A percentile compares a stretch with the other conserved stretches of the same genome.
Conservation (phyloP, 768 basidiomycete species). For the Tricholoma hemisulphureum region DNA sequence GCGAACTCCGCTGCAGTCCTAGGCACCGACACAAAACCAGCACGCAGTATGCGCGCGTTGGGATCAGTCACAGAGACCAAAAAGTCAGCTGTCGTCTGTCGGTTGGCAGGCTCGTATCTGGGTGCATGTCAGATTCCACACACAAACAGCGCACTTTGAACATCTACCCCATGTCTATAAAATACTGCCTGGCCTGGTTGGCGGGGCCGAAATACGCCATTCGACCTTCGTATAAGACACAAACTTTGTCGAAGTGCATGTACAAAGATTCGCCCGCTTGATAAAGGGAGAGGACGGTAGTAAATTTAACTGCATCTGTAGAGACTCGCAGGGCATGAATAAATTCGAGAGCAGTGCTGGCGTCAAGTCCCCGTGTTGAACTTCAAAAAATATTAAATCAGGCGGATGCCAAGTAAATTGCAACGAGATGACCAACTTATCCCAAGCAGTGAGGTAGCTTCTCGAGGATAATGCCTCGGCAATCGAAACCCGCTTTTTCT, state of each 20-base stretch:
- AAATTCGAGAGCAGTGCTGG: constrained; percentile 73
- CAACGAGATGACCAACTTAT: constrained; percentile 56
- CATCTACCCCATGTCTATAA: constrained; percentile 60
- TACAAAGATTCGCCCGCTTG: constrained; percentile 76
- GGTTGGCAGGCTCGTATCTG: constrained; percentile 49
- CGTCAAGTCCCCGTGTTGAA: constrained; percentile 62
- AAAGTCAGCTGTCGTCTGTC: constrained; percentile 68
- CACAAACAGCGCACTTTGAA: background rate
- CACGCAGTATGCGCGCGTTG: constrained; percentile 44
- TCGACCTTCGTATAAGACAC: constrained; percentile 71
- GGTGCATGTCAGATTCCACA: background rate
- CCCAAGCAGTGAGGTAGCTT: constrained; percentile 68
- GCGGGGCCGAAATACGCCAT: constrained; percentile 79
- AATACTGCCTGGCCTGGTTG: constrained; percentile 64
- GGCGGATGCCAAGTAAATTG: too few species aligned
- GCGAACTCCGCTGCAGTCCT: constrained; percentile 49
- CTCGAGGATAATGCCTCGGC: constrained; percentile 62
- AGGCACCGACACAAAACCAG: constrained; percentile 34
- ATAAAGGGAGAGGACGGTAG: constrained; percentile 80
- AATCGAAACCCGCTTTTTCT: too few species aligned
- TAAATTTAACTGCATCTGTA: constrained; percentile 53
- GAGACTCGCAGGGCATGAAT: constrained; percentile 61
- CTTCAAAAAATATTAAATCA: too few species aligned
- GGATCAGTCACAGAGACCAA: constrained; percentile 59
- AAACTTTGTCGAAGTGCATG: constrained; percentile 66